A percentile compares a stretch with the other conserved stretches of the same genome.
These are phyloP conservation scores for Leonotis leonurus DNA, from an alignment of 257 asterid species.

Conservation along the genomic window DNA sequence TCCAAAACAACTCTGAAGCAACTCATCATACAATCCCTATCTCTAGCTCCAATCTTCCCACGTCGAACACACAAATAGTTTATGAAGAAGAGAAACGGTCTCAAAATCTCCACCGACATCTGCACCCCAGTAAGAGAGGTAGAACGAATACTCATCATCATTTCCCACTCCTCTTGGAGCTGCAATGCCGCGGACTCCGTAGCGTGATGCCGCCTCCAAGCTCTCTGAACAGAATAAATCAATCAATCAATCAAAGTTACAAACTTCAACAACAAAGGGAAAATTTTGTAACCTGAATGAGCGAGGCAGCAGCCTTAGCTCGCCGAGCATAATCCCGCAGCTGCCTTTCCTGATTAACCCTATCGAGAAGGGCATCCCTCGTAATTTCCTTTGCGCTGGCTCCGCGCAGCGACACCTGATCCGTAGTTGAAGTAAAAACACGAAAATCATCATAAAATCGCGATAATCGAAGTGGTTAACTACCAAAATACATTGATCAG, in stretches of 20 bases:
- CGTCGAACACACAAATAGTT: conserved; percentile 40
- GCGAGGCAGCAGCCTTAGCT: conserved; percentile 61
- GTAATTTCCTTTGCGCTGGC: conserved; percentile 85
- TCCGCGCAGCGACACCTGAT: conserved; percentile 89
- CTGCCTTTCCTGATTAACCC: conserved; percentile 73
- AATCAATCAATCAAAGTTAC: conserved; percentile 1
- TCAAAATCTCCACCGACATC: conserved; percentile 48
- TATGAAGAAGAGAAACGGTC: conserved; percentile 78
- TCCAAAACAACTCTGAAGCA: conserved; percentile 71
- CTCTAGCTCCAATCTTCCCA: conserved; percentile 46
- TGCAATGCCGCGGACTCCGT: conserved; percentile 42
- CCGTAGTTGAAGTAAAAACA: conserved; percentile 6
- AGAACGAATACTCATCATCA: conserved; percentile 33
- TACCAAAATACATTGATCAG: background rate
- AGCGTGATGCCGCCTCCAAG: conserved; percentile 65
- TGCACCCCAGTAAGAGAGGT: conserved; percentile 31
- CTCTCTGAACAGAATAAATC: conserved; percentile 47
- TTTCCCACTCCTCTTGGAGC: conserved; percentile 69
- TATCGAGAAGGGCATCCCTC: conserved; percentile 71
- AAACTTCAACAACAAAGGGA: background rate
- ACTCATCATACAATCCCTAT: conserved; percentile 49
- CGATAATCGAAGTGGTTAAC: background rate
- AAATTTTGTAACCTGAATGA: conserved; percentile 50
- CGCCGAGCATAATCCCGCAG: conserved; percentile 63
- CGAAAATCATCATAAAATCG: conserved; percentile 1